Base-by-base conservation (phyloP, 2,329 filamentous ascomycete genomes). In the Colletotrichum incanum region DNA sequence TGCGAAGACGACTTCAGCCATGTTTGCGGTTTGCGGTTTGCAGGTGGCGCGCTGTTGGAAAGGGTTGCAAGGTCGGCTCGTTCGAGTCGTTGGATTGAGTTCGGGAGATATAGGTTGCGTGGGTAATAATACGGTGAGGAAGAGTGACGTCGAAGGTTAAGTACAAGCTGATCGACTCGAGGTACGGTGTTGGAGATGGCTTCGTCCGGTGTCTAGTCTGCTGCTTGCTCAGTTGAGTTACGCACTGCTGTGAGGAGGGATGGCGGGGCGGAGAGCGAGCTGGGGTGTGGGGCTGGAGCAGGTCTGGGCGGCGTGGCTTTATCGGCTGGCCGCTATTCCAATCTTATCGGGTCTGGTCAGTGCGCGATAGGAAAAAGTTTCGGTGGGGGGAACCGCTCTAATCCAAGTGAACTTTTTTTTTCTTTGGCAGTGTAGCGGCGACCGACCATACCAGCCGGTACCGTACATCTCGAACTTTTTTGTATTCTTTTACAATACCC, bases 1-100 rank as follows among this genome's bases (percentile, higher is more conserved):
- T 77, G 94, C 93, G 82, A 98, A 98, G 62, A 91, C 86, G 73
- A 95, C 84, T 88, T 98, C 95, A n/a, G 93, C 88, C 93, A 95
- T 95, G 75, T 72, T 80, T 79, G 75, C 71, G 76, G 75, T 72
- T 80, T 79, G 75, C 71, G 76, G 64, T 74, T 37, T 49, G 43
- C 20, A 12, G 31, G 61, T 67, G 39, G 28, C 37, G 31, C 23
- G 55, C 26, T 49, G 11, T 56, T 23, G 56, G 11, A 2, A 28
- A 28, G 28, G 7, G 16, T n/a, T 63, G 47, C 34, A 26, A 28
- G 31, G 31, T 50, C 31, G 31, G 5, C 6, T 62, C 12, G 45
- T 26, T 54, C 3, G 43, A 52, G 31, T 69, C 39, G 54, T 60
- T 31, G 47, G 6, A 28, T 60, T 43, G 14, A 55, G 39, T 65